Base-by-base conservation (phyloP, 2,329 filamentous ascomycete genomes). In the Sporothrix sp. region DNA sequence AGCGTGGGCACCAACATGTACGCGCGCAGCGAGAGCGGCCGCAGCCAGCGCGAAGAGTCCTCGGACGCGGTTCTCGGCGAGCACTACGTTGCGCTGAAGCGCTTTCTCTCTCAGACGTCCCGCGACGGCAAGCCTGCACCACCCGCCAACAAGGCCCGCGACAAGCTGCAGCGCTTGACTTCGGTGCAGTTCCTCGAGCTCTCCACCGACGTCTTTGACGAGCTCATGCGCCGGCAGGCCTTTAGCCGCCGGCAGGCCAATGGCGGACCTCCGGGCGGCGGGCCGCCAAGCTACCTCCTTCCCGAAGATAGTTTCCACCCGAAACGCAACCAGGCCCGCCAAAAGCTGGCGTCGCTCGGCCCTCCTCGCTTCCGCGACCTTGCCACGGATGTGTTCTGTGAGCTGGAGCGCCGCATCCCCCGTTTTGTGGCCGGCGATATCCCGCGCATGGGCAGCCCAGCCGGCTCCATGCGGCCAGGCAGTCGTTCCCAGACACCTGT, bases 121-220 rank as follows among this genome's bases (percentile, higher is more conserved):
- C 82, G 82, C 61, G 85, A 94, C 65, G 86, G 89, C 58, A 81
- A 84, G 62, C 76, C 78, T 42, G 84, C 84, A 56, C 78, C 81
- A 45, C 84, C 83, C 47, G 83, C 87, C 25, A 95, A 94, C 68
- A 85, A 90, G 68, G 93, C 93, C 51, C 84, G 90, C 62, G 93
- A 97, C 68, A 98, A 98, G 74, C 76, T 97, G 52, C 75, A 96
- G 54, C 82, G 91, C 53, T 76, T 98, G 47, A 95, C 90, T 1
- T 75, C 85, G 1, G 87, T 95, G 25, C 93, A 98, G 66, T 97
- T 98, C 66, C 88, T 95, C 67, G 93, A 98, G 70, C 77, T 98
- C 56, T 96, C 90, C 68, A 97, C 91, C 52, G 93, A 98, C 69
- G 91, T 98, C 36, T 97, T 86, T 68, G 93, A 98, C 67, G 93